Conservation (phyloP, 176 grass and related monocot genomes). For the Oryza coarctata region DNA sequence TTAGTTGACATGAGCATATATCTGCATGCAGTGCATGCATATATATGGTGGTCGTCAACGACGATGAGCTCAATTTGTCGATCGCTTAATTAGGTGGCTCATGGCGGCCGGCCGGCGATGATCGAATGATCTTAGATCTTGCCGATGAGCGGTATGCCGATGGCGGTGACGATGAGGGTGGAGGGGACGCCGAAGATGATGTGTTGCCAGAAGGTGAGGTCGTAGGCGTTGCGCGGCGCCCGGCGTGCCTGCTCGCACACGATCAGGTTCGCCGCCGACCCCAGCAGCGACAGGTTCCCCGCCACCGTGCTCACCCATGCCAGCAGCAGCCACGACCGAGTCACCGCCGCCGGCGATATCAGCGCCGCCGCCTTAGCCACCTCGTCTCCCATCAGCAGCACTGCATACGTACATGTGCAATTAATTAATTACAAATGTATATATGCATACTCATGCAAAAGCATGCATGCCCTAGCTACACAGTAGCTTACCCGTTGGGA, state of each 20-base stretch:
- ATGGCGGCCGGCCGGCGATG: not conserved
- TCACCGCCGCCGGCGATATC: conserved; percentile 46
- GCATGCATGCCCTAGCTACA: not conserved
- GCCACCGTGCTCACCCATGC: conserved; percentile 61
- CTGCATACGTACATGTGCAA: not conserved
- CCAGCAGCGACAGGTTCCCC: conserved; percentile 47
- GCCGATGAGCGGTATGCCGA: conserved; percentile 54
- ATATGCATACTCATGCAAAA: too few relatives aligned
- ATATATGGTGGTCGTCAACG: not conserved
- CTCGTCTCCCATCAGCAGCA: conserved; percentile 57
- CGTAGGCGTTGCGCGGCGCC: conserved; percentile 49
- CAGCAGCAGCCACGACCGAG: conserved; percentile 37
- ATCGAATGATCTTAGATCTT: conserved; percentile 15
- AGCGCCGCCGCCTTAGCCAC: conserved; percentile 47
- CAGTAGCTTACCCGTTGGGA: conserved; percentile 45
- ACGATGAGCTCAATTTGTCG: not conserved
- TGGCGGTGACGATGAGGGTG: conserved; percentile 63
- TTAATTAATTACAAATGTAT: too few relatives aligned
- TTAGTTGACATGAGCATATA: not conserved
- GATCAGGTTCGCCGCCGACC: conserved; percentile 83
- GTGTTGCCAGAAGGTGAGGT: conserved; percentile 70
- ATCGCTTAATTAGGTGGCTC: not conserved
- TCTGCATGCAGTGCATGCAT: not conserved
- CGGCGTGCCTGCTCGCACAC: conserved; percentile 73
- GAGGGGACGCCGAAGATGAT: conserved; percentile 62